Percentiles rank a stretch among this genome's conserved stretches.
Evolutionary conservation across 768 basidiomycete species (phyloP).

Genomic region (Rhodotorula paludigena): DNA sequence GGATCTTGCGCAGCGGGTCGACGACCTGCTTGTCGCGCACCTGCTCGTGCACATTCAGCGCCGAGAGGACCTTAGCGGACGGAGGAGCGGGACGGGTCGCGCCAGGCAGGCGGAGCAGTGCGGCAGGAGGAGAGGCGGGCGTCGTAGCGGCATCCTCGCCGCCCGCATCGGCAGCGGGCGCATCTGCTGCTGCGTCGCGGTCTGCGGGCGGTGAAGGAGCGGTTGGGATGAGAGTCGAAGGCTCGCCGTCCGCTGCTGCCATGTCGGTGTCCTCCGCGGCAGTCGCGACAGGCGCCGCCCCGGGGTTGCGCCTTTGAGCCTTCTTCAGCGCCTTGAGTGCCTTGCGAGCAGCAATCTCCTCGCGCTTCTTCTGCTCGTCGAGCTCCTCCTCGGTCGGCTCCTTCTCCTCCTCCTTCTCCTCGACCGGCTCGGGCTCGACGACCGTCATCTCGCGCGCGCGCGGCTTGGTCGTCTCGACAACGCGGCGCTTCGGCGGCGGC

Average conservation of each 20-base stretch:
- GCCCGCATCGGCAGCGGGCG: not conserved
- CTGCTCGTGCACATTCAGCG: conserved; percentile 73
- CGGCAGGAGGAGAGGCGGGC: conserved; percentile 45
- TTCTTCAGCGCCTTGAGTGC: conserved; percentile 27
- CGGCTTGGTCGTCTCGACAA: conserved; percentile 38
- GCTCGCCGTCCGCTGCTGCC: conserved; percentile 37
- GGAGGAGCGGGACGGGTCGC: conserved; percentile 65
- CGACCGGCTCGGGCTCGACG: conserved; percentile 10
- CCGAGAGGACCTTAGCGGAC: conserved; percentile 62
- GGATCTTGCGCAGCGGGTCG: conserved; percentile 53
- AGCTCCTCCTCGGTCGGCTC: conserved; percentile 24
- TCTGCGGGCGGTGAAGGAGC: conserved; percentile 10
- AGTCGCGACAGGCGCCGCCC: not conserved
- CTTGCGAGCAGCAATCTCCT: conserved; percentile 27
- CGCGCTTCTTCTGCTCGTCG: conserved; percentile 34
- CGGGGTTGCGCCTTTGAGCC: conserved; percentile 20
- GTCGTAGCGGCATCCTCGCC: conserved; percentile 18
- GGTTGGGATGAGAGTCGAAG: conserved; percentile 26
- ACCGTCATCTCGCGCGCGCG: not conserved
- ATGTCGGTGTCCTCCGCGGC: not conserved
- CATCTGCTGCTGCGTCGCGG: not conserved
- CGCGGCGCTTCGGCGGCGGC: conserved; percentile 34
- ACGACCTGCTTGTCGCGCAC: conserved; percentile 66
- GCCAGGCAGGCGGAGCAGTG: conserved; percentile 64
- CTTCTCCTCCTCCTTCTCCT: conserved; percentile 15